Conservation (phyloP, 164 flowering plant species). For the Saururus chinensis region DNA sequence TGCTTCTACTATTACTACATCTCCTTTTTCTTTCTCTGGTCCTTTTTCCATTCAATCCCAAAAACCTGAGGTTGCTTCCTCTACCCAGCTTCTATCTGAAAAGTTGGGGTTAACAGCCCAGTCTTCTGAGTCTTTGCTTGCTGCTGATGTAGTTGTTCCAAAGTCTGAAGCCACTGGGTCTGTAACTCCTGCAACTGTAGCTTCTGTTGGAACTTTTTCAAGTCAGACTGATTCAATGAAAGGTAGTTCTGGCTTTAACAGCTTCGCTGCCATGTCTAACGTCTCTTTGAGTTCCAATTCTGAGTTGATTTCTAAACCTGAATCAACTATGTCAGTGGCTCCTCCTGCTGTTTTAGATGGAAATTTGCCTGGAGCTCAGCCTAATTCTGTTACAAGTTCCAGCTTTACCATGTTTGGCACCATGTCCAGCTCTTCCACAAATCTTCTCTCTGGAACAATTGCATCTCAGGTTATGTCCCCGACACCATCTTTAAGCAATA, state of each 20-base stretch:
- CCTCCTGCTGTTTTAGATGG: conserved; percentile 18
- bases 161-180: conserved; percentile 3
- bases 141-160: conserved; percentile 3
- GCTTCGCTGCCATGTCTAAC: background rate
- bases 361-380: conserved; percentile 24
- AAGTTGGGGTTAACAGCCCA: background rate
- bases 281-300: background rate
- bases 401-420: conserved; percentile 7
- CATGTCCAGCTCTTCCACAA: conserved; percentile 8
- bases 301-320: background rate
- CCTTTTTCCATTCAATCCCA: conserved; percentile 16
- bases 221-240: background rate
- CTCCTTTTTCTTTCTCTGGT: conserved; percentile 1
- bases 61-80: conserved; percentile 7
- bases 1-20: conserved; percentile 1
- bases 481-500: conserved; percentile 15
- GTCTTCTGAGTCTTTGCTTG: conserved; percentile 10
- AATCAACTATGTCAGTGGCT: conserved; percentile 8
- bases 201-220: conserved; percentile 4
- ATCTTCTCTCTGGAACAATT: conserved; percentile 22
- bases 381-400: conserved; percentile 10
- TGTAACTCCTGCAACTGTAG: conserved; percentile 15
- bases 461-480: conserved; percentile 9
- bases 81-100: conserved; percentile 10
- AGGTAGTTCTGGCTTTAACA: background rate